phyloP scores from a whole-genome alignment of 305 asterid species.

The Rubia tinctorum region DNA sequence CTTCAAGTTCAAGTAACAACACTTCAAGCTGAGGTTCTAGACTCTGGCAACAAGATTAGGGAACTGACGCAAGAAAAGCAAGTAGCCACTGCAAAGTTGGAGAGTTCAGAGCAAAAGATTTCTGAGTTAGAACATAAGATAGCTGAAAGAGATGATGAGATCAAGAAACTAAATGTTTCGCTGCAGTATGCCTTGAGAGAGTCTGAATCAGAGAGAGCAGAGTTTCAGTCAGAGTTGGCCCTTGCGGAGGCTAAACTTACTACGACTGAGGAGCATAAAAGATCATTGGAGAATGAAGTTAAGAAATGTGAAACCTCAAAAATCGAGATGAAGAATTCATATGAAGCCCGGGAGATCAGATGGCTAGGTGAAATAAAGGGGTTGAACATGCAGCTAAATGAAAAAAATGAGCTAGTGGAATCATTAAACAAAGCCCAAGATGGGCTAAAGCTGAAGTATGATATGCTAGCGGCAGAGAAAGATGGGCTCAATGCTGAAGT shows the following conservation, averaged over 20 bases:
- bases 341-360: conserved; percentile 34
- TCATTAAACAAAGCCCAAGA: conserved; percentile 40
- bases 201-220: conserved; percentile 47
- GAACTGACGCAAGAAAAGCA: conserved; percentile 25
- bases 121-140: conserved; percentile 20
- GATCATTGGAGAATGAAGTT: conserved; percentile 32
- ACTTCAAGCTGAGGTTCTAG: conserved; percentile 28
- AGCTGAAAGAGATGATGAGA: conserved; percentile 39
- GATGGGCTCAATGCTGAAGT: conserved; percentile 41
- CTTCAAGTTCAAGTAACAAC: conserved; percentile 44
- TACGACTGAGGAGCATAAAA: conserved; percentile 39
- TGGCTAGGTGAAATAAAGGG: conserved; percentile 39
- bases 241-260: conserved; percentile 38
- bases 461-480: conserved; percentile 47
- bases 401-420: conserved; percentile 30
- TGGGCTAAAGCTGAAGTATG: conserved; percentile 44
- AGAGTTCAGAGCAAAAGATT: conserved; percentile 24
- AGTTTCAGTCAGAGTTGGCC: conserved; percentile 41
- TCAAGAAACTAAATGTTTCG: conserved; percentile 36
- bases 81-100: conserved; percentile 19
- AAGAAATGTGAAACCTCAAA: conserved; percentile 43
- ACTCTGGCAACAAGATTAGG: conserved; percentile 21
- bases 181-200: conserved; percentile 40
- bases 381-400: conserved; percentile 31
- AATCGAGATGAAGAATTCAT: conserved; percentile 36